phyloP scores from a whole-genome alignment of 768 basidiomycete species.

The Mrakia gelida region DNA sequence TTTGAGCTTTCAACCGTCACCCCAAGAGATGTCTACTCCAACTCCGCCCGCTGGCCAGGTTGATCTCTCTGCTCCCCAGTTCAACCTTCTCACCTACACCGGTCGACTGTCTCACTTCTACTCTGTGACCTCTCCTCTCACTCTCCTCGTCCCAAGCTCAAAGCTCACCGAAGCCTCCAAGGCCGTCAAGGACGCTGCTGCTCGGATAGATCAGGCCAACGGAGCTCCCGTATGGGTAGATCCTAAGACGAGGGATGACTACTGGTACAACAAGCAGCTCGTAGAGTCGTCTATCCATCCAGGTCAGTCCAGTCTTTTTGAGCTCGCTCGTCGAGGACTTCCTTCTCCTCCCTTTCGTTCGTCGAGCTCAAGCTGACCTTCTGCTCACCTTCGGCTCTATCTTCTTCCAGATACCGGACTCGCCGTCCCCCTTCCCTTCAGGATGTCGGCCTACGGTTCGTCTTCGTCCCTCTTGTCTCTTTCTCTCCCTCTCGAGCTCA shows the following conservation, averaged over 20 bases:
- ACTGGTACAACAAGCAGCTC: slow-evolving; percentile 18
- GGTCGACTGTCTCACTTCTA: slow-evolving; percentile 39
- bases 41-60: background rate
- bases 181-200: background rate
- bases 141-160: slow-evolving; percentile 35
- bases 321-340: background rate
- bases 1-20: background rate
- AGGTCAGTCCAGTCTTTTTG: background rate
- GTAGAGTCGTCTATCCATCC: background rate
- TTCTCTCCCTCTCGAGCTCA: background rate
- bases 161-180: slow-evolving; percentile 26
- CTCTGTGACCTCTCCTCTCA: slow-evolving; percentile 38
- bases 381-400: slow-evolving; percentile 9
- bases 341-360: background rate
- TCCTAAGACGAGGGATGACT: slow-evolving; percentile 2
- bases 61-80: slow-evolving; percentile 23
- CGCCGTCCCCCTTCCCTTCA: slow-evolving; percentile 47
- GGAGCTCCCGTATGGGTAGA: slow-evolving; percentile 28
- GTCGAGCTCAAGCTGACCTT: background rate
- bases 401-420: slow-evolving; percentile 46
- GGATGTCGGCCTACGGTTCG: slow-evolving; percentile 39
- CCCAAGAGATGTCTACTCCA: background rate
- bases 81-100: slow-evolving; percentile 24
- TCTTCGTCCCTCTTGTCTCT: background rate
- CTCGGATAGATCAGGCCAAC: slow-evolving; percentile 15